Percentiles rank a stretch among this genome's conserved stretches.
Evolutionary conservation across 352 stramenopile species (phyloP).

Genomic region (Globisporangium yorkense): DNA sequence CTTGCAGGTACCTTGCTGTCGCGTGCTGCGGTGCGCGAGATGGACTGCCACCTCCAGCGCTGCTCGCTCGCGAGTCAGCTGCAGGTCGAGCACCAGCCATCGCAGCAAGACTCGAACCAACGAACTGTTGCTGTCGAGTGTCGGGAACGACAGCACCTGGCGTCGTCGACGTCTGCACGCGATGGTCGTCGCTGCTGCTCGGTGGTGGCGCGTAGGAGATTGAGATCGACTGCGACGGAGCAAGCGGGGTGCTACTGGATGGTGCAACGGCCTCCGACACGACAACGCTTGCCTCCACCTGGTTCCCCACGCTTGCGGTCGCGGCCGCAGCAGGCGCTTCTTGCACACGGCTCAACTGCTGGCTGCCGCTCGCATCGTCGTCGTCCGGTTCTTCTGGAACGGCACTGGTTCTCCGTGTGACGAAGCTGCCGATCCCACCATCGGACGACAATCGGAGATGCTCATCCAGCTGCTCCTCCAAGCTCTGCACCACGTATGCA

Average conservation of each 20-base stretch:
- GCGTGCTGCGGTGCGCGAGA: slow-evolving; percentile 1
- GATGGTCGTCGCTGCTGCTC: not conserved
- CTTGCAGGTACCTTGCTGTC: slow-evolving; percentile 12
- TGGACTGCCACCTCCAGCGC: slow-evolving; percentile 4
- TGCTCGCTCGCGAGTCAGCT: not conserved
- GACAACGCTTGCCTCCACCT: not conserved
- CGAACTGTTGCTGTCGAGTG: not conserved
- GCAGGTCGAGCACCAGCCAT: not conserved
- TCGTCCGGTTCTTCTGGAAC: slow-evolving; percentile 9
- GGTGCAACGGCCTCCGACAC: not conserved
- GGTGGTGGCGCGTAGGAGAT: not conserved
- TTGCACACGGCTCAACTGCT: not conserved
- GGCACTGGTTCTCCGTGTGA: slow-evolving; percentile 6
- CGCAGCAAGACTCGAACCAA: not conserved
- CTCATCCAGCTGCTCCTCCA: slow-evolving; percentile 11
- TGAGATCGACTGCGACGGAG: not conserved
- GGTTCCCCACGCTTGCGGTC: not conserved
- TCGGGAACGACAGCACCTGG: not conserved
- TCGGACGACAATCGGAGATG: not conserved
- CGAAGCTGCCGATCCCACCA: not conserved
- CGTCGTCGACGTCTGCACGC: not conserved
- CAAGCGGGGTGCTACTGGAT: not conserved
- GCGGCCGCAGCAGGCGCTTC: not conserved
- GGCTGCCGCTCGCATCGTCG: not conserved
- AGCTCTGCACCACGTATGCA: slow-evolving; percentile 14